Evolutionary conservation across 495 filamentous ascomycete genomes (phyloP).

Genomic region (Penicillium antarcticum): DNA sequence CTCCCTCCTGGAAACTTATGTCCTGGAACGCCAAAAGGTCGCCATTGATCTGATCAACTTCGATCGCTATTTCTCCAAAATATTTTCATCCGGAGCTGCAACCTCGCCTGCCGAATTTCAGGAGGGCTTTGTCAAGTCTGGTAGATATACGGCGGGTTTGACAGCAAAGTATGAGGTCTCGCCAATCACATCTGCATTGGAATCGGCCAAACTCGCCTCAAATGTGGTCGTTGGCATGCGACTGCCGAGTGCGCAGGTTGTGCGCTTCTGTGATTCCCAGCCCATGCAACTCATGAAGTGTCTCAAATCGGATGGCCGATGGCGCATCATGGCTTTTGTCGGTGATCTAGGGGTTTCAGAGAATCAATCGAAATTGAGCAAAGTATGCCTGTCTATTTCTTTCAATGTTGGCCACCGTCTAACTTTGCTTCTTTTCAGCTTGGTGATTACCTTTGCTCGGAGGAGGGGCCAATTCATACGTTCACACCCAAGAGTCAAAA

Average conservation of each 20-base stretch:
- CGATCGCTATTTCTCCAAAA: slow-evolving; percentile 61
- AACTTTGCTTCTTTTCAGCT: slow-evolving; percentile 18
- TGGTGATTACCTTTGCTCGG: slow-evolving; percentile 33
- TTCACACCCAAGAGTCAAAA: slow-evolving; percentile 46
- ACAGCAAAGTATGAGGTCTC: slow-evolving; percentile 56
- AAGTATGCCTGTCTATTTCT: slow-evolving; percentile 32
- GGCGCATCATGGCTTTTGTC: slow-evolving; percentile 52
- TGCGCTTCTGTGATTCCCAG: slow-evolving; percentile 57
- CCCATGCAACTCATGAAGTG: slow-evolving; percentile 50
- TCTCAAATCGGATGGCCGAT: slow-evolving; percentile 57
- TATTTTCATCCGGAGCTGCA: slow-evolving; percentile 51
- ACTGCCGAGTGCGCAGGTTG: slow-evolving; percentile 56
- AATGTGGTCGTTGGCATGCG: slow-evolving; percentile 54
- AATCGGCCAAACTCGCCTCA: slow-evolving; percentile 33
- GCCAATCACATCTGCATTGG: slow-evolving; percentile 34
- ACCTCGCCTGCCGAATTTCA: slow-evolving; percentile 44
- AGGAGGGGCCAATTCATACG: slow-evolving; percentile 32
- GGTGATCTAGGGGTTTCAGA: slow-evolving; percentile 51
- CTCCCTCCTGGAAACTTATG: slow-evolving; percentile 63
- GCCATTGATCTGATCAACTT: slow-evolving; percentile 74
- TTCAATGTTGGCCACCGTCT: background rate
- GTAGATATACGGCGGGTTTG: slow-evolving; percentile 62
- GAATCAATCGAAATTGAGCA: slow-evolving; percentile 33
- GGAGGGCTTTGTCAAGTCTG: slow-evolving; percentile 57
- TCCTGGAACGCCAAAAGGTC: slow-evolving; percentile 62